A percentile compares a stretch with the other conserved stretches of the same genome.
Evolutionary conservation across 176 grass and related monocot species (phyloP).

Genomic region (Alopecurus myosuroides): DNA sequence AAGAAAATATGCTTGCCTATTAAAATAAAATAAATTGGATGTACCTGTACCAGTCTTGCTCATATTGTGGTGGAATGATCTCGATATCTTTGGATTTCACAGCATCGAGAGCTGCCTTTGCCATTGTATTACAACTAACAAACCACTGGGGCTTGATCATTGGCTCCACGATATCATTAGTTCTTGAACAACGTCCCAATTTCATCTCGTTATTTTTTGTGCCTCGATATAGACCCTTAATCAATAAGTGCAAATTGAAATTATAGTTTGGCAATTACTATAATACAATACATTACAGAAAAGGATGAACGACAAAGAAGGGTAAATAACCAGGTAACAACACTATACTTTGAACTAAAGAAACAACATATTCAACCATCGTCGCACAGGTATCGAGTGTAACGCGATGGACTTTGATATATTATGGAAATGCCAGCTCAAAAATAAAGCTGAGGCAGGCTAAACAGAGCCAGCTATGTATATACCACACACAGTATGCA

Average conservation of each 20-base stretch:
- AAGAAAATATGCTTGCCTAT: neutral
- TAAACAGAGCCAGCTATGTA: neutral
- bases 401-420: neutral
- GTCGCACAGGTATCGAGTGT: neutral
- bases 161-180: conserved; percentile 87
- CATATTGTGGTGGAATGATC: conserved; percentile 91
- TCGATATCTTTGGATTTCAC: conserved; percentile 79
- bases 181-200: conserved; percentile 91
- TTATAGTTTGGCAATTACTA: conserved; percentile 14
- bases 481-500: neutral
- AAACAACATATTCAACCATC: neutral
- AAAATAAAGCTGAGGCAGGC: neutral
- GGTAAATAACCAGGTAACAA: neutral
- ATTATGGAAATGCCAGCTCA: neutral
- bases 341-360: neutral
- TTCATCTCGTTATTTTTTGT: conserved; percentile 89
- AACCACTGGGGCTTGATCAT: conserved; percentile 97
- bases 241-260: neutral
- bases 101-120: conserved; percentile 66
- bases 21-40: neutral
- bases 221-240: conserved; percentile 73
- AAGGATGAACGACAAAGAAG: neutral
- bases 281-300: neutral
- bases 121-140: conserved; percentile 83
- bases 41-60: conserved; percentile 93